These are phyloP conservation scores for Acacia crassicarpa DNA, from an alignment of 306 rosid species.

Conservation along the genomic window DNA sequence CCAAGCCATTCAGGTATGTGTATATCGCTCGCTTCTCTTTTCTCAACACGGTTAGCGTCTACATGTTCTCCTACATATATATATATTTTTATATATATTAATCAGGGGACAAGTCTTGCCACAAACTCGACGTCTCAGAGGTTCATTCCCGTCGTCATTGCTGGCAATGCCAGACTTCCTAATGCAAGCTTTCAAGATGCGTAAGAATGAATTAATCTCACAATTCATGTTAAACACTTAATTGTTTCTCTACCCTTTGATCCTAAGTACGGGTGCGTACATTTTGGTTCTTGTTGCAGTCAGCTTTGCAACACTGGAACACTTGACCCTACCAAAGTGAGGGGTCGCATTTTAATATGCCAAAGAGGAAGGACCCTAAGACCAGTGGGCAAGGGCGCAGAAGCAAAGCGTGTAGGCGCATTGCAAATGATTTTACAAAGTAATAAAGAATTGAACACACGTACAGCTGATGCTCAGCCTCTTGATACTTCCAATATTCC, in stretches of 20 bases:
- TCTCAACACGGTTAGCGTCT: too few relatives aligned
- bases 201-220: constrained; percentile 35
- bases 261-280: too few relatives aligned
- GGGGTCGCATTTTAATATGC: neutral
- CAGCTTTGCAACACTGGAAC: neutral
- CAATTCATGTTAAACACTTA: too few relatives aligned
- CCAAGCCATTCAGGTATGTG: neutral
- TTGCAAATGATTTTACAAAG: neutral
- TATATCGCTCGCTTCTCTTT: neutral
- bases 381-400: neutral
- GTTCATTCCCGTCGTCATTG: constrained; percentile 35
- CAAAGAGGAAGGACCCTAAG: neutral
- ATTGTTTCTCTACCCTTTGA: too few relatives aligned
- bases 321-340: neutral
- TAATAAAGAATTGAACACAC: neutral
- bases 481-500: neutral
- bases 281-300: neutral
- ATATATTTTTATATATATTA: too few relatives aligned
- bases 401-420: neutral
- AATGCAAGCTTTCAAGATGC: constrained; percentile 16
- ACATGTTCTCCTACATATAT: rapidly evolving
- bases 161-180: constrained; percentile 33
- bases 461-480: neutral
- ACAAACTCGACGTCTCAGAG: constrained; percentile 17
- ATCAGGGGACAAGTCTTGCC: constrained; percentile 50